Evolutionary conservation across 1,139 yeast species (phyloP), one percentile per base, ranked within the genome.

Genomic region (Lodderomyces orthopsilosis): DNA sequence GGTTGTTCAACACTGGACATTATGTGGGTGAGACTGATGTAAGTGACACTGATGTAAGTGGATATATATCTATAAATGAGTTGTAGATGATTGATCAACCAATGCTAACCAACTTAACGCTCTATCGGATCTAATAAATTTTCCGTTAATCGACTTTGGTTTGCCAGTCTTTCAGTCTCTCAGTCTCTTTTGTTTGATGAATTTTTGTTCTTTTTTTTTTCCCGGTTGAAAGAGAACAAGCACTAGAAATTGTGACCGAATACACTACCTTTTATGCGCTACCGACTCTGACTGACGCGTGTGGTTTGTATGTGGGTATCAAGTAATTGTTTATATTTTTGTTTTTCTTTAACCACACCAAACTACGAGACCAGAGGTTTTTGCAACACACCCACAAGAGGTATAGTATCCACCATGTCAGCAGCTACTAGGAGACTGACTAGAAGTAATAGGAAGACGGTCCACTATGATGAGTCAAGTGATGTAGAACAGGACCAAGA

Each of bases 1-100:
- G 64, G 61, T n/a, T n/a, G n/a, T 36, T 48, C 49, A 17, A 44
- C 28, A 24, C 28, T 35, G 32, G 53, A 46, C 50, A 48, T 49
- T 26, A 12, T 26, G n/a, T n/a, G n/a, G n/a, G n/a, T n/a, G n/a
- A n/a, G 28, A 26, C 4, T 26, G 28, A 26, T 26, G 28, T 26
- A 26, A 26, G 38, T 41, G 10, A 13, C 13, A 33, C 44, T 15
- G 35, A 41, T 15, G 32, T 33, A 35, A 33, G 30, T 13, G 15
- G 6, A 27, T 27, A n/a, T 27, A 7, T 27, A 12, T 12, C 7
- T 27, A 12, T 12, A 5, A 27, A n/a, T 27, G 7, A 14, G 13
- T 12, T 27, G 7, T 27, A n/a, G 13, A 27, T 27, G 32, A 27
- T 22, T 22, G 24, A 35, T 21, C n/a, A n/a, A n/a, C n/a, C n/a